A percentile compares a stretch with the other conserved stretches of the same genome.
phyloP scores from a whole-genome alignment of 305 asterid species.

The Fraxinus greggii region DNA sequence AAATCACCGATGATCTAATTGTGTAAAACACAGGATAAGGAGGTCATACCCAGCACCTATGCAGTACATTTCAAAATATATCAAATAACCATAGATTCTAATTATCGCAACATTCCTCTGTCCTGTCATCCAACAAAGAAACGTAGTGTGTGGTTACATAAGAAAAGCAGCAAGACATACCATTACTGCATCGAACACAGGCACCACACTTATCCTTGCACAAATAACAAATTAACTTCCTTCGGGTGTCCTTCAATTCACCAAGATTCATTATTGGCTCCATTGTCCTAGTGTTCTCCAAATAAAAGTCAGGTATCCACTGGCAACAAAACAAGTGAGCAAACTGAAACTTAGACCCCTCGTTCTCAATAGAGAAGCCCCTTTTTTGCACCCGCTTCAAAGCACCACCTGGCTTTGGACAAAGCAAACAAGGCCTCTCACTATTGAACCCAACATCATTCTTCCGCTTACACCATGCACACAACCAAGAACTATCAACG shows the following conservation, averaged over 20 bases:
- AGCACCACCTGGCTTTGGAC: conserved; percentile 91
- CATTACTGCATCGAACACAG: conserved; percentile 96
- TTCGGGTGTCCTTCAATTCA: conserved; percentile 66
- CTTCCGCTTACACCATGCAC: conserved; percentile 85
- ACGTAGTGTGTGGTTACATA: conserved; percentile 38
- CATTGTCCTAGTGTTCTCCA: conserved; percentile 81
- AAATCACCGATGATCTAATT: background rate
- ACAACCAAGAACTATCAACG: conserved; percentile 68
- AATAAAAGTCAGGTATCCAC: conserved; percentile 91
- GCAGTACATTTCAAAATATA: conserved; percentile 7
- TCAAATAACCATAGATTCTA: conserved; percentile 21
- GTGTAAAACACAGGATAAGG: conserved; percentile 13
- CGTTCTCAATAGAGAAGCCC: conserved; percentile 39
- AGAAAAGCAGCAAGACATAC: conserved; percentile 68
- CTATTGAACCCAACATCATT: conserved; percentile 32
- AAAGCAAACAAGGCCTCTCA: conserved; percentile 75
- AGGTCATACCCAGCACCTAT: conserved; percentile 5
- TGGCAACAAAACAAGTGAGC: conserved; percentile 96
- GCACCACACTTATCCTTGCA: conserved; percentile 98
- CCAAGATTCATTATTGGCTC: conserved; percentile 79
- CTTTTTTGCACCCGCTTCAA: conserved; percentile 64
- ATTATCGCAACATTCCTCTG: conserved; percentile 31
- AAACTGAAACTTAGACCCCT: conserved; percentile 42
- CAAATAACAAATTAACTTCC: conserved; percentile 73
- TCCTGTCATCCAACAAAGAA: conserved; percentile 41